phyloP scores from a whole-genome alignment of 2,329 filamentous ascomycete genomes.

The Epichloe sibirici region DNA sequence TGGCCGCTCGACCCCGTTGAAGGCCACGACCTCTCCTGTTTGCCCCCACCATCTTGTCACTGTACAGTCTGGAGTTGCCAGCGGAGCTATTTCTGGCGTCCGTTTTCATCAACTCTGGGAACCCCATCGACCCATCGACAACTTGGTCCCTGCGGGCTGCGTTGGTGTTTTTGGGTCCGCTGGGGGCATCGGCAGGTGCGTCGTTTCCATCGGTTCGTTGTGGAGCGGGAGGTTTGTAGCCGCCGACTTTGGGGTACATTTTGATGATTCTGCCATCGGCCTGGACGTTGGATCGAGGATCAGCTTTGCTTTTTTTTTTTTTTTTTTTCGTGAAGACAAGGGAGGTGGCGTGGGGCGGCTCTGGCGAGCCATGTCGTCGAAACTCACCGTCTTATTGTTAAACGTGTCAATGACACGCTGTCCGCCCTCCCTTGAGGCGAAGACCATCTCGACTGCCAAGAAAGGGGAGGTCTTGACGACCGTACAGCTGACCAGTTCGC shows the following conservation, averaged over 20 bases:
- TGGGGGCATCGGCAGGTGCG: constrained; percentile 20
- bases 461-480: constrained; percentile 57
- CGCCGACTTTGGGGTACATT: constrained; percentile 55
- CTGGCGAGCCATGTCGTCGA: neutral
- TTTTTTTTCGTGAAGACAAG: neutral
- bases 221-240: constrained; percentile 18
- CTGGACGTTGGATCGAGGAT: constrained; percentile 21
- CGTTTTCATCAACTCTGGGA: constrained; percentile 34
- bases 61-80: constrained; percentile 36
- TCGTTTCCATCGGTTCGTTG: constrained; percentile 11
- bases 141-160: constrained; percentile 24
- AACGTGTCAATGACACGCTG: constrained; percentile 65
- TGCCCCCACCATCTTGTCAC: constrained; percentile 30
- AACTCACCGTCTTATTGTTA: constrained; percentile 61
- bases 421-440: constrained; percentile 59
- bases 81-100: constrained; percentile 11
- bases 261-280: constrained; percentile 64
- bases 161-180: constrained; percentile 16
- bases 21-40: constrained; percentile 17
- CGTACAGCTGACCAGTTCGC: constrained; percentile 53
- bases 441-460: constrained; percentile 67
- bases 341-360: neutral
- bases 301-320: neutral
- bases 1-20: constrained; percentile 10
- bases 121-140: constrained; percentile 42